These are phyloP conservation scores for button mushroom (Agaricus bisporus) DNA, from an alignment of 768 basidiomycete species.

Conservation along the genomic window DNA sequence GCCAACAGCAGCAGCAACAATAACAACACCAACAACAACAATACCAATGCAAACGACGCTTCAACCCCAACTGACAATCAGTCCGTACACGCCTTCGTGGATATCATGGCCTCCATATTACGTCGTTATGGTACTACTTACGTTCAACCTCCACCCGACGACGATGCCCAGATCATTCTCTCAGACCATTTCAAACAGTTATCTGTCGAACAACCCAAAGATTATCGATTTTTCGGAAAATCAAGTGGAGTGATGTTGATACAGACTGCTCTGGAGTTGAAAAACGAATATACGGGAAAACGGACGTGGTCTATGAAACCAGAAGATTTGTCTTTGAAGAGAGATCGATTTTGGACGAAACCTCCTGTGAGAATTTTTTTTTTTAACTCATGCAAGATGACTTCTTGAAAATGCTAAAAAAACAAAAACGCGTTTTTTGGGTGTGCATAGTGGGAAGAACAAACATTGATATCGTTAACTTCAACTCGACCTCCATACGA, in stretches of 20 bases:
- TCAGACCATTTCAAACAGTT: conserved; percentile 30
- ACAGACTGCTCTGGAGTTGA: conserved; percentile 50
- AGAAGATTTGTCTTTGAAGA: conserved; percentile 13
- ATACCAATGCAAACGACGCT: too few species aligned
- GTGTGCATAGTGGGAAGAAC: conserved; percentile 35
- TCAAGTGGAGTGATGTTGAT: conserved; percentile 51
- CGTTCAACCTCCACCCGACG: conserved; percentile 16
- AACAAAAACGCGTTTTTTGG: neutral
- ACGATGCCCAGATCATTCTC: conserved; percentile 29
- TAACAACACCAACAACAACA: too few species aligned
- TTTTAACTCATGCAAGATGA: neutral
- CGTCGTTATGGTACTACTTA: conserved; percentile 17
- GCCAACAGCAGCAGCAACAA: too few species aligned
- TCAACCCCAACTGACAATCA: neutral
- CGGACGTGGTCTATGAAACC: conserved; percentile 14
- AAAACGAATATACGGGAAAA: conserved; percentile 44
- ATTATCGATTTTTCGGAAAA: conserved; percentile 48
- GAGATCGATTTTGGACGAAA: conserved; percentile 33
- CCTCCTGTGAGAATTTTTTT: conserved; percentile 25
- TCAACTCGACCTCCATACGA: conserved; percentile 21
- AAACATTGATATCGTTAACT: conserved; percentile 6
- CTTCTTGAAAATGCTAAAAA: too few species aligned
- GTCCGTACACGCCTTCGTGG: conserved; percentile 9
- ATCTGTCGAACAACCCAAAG: conserved; percentile 26
- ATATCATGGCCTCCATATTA: conserved; percentile 28